phyloP scores from a whole-genome alignment of 257 asterid genomes.

The Gentiana straminea region DNA sequence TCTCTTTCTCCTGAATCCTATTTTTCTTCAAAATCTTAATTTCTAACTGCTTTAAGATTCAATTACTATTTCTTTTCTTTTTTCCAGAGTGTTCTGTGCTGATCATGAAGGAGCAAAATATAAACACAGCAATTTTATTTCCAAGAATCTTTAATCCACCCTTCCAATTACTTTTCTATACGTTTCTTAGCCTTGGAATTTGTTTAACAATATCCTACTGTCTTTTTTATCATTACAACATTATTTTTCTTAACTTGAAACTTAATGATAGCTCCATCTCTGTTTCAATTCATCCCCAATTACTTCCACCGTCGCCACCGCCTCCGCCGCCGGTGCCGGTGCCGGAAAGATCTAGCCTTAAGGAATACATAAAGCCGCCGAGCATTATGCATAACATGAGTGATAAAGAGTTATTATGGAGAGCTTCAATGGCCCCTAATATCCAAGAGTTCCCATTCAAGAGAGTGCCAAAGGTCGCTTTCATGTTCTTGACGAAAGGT shows the following conservation, averaged over 20 bases:
- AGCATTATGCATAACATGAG: conserved; percentile 40
- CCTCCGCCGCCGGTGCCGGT: background rate
- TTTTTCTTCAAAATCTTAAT: no score
- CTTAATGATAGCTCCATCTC: conserved; percentile 38
- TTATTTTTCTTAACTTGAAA: conserved; percentile 41
- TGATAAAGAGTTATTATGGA: conserved; percentile 51
- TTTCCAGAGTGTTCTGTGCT: background rate
- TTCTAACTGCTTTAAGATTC: no score
- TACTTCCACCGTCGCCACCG: conserved; percentile 2
- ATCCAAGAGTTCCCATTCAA: conserved; percentile 23
- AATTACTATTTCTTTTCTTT: no score
- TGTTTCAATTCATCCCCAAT: conserved; percentile 18
- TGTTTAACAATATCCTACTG: conserved; percentile 47
- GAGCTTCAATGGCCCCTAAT: conserved; percentile 36
- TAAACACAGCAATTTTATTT: conserved; percentile 6
- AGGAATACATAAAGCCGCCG: conserved; percentile 14
- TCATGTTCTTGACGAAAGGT: conserved; percentile 38
- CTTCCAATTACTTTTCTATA: conserved; percentile 27
- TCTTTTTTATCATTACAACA: conserved; percentile 40
- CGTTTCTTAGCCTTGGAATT: conserved; percentile 27
- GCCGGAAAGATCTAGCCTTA: background rate
- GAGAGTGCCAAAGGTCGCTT: conserved; percentile 30
- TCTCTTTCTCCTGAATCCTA: no score
- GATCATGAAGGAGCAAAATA: conserved; percentile 21
- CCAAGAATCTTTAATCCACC: conserved; percentile 7